A percentile compares a stretch with the other conserved stretches of the same genome.
These are phyloP conservation scores for Apiospora koreana DNA, from an alignment of 2,329 filamentous ascomycete genomes.

Conservation along the genomic window DNA sequence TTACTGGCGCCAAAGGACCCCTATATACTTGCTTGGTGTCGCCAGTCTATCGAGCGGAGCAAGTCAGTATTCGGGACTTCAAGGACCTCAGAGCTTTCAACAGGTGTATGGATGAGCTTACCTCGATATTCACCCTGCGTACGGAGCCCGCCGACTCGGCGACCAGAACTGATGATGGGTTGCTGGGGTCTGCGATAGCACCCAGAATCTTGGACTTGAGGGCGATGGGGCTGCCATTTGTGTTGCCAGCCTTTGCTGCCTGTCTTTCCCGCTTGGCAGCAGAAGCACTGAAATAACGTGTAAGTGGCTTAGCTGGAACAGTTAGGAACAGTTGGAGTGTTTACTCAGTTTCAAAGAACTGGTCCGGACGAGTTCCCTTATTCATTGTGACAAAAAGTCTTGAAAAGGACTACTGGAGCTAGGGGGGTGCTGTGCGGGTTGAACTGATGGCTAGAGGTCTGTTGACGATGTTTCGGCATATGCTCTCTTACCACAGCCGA, in stretches of 20 bases:
- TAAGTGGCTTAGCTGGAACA: conserved; percentile 33
- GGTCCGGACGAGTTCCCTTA: conserved; percentile 69
- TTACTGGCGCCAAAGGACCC: conserved; percentile 79
- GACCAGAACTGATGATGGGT: conserved; percentile 65
- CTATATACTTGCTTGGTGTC: conserved; percentile 57
- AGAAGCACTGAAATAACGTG: conserved; percentile 46
- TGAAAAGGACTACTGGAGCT: background rate
- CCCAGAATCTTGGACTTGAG: conserved; percentile 87
- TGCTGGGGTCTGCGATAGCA: conserved; percentile 66
- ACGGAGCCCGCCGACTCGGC: conserved; percentile 87
- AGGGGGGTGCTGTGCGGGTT: background rate
- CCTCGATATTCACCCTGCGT: conserved; percentile 73
- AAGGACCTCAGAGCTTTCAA: background rate
- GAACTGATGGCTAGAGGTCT: background rate
- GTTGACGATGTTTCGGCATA: background rate
- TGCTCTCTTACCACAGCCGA: background rate
- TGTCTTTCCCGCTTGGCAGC: conserved; percentile 58
- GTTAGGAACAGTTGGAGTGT: conserved; percentile 26
- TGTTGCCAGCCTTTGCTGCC: conserved; percentile 72
- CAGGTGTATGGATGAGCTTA: conserved; percentile 39
- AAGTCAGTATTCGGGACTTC: background rate
- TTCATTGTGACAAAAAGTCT: conserved; percentile 39
- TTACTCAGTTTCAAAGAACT: conserved; percentile 94
- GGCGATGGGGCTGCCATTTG: conserved; percentile 76
- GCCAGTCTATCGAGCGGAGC: conserved; percentile 33